Evolutionary conservation across 2,329 filamentous ascomycete genomes (phyloP).

Genomic region (Madurella fahalii): DNA sequence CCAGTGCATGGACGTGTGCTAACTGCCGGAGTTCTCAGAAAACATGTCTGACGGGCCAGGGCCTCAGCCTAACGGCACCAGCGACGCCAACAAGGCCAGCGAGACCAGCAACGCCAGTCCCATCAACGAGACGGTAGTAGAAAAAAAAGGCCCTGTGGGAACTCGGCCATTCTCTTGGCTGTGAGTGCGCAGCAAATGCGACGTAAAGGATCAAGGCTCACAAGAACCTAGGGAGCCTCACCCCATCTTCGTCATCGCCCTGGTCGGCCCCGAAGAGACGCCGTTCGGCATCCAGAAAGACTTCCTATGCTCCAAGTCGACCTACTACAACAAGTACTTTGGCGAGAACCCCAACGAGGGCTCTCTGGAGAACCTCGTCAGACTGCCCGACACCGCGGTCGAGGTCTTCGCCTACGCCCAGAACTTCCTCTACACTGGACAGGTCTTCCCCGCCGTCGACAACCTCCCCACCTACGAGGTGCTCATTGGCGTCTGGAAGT

Average conservation of each 20-base stretch:
- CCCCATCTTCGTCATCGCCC: constrained; percentile 51
- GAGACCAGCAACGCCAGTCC: background rate
- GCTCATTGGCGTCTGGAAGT: constrained; percentile 54
- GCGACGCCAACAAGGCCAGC: background rate
- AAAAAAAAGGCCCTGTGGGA: background rate
- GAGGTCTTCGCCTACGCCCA: constrained; percentile 55
- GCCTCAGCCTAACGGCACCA: background rate
- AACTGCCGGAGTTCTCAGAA: background rate
- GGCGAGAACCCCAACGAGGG: constrained; percentile 32
- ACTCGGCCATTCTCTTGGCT: constrained; percentile 30
- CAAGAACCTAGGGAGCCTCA: constrained; percentile 46
- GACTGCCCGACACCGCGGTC: constrained; percentile 43
- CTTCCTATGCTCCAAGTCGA: constrained; percentile 51
- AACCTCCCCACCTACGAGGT: constrained; percentile 50
- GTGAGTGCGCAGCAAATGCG: constrained; percentile 20
- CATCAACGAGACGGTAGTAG: background rate
- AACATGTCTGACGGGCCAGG: constrained; percentile 12
- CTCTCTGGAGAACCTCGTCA: constrained; percentile 47
- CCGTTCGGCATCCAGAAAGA: constrained; percentile 58
- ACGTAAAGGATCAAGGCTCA: constrained; percentile 1
- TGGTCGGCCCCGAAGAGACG: constrained; percentile 48
- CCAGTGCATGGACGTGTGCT: no score
- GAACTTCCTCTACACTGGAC: constrained; percentile 50
- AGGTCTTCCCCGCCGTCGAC: constrained; percentile 40
- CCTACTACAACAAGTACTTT: constrained; percentile 46